phyloP scores from a whole-genome alignment of 2,329 filamentous ascomycete species.

The Trichophyton simii region DNA sequence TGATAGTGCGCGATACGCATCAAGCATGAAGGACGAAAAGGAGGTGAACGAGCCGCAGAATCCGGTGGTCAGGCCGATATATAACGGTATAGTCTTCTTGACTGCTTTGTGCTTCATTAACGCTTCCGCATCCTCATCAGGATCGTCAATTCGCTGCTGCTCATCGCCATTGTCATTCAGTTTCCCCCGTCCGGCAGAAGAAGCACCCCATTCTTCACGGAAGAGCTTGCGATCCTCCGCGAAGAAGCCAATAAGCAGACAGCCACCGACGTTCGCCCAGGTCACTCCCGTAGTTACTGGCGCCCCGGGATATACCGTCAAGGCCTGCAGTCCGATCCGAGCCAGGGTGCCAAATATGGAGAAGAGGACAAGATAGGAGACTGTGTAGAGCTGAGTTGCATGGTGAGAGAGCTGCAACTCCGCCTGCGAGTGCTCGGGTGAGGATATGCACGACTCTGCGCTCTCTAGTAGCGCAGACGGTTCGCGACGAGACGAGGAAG shows the following conservation, averaged over 20 bases:
- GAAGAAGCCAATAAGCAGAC: slow-evolving; percentile 74
- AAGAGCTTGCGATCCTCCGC: slow-evolving; percentile 67
- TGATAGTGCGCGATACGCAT: slow-evolving; percentile 64
- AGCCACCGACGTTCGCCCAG: slow-evolving; percentile 81
- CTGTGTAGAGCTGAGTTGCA: slow-evolving; percentile 52
- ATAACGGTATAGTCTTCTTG: slow-evolving; percentile 81
- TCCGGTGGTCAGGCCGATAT: slow-evolving; percentile 72
- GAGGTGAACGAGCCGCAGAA: slow-evolving; percentile 86
- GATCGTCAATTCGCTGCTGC: background rate
- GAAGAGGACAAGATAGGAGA: slow-evolving; percentile 77
- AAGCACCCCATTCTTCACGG: slow-evolving; percentile 48
- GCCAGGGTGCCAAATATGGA: slow-evolving; percentile 74
- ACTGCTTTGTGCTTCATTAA: slow-evolving; percentile 45
- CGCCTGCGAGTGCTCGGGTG: slow-evolving; percentile 7
- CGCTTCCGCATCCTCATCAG: slow-evolving; percentile 13
- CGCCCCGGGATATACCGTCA: slow-evolving; percentile 67
- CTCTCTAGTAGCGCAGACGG: slow-evolving; percentile 29
- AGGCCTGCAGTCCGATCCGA: slow-evolving; percentile 62
- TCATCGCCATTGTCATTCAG: background rate
- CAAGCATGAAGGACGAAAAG: slow-evolving; percentile 75
- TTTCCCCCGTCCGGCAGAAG: background rate
- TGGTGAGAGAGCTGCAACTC: slow-evolving; percentile 20
- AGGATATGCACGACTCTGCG: slow-evolving; percentile 15
- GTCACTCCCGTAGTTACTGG: slow-evolving; percentile 62
- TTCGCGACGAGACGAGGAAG: slow-evolving; percentile 7